A percentile compares a stretch with the other conserved stretches of the same genome.
These are phyloP conservation scores for Phyllosticta citriasiana DNA, from an alignment of 2,329 filamentous ascomycete species.

Conservation along the genomic window DNA sequence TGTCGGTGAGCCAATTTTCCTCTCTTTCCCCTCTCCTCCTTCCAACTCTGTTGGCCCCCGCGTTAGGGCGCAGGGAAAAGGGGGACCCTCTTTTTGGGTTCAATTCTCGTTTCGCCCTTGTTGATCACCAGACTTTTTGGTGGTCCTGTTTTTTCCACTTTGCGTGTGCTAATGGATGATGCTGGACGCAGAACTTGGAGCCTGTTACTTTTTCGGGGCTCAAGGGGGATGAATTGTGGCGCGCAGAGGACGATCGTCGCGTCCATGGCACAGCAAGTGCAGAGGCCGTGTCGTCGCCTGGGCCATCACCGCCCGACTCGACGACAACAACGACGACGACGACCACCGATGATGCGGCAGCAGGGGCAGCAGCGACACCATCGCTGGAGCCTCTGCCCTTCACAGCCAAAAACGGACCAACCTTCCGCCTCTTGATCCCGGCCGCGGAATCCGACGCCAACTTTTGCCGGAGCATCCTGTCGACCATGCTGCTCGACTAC, in stretches of 20 bases:
- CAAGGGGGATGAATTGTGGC: not conserved
- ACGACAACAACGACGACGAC: not conserved
- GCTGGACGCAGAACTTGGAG: not conserved
- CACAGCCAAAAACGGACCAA: slow-evolving; percentile 11
- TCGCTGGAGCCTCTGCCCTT: slow-evolving; percentile 14
- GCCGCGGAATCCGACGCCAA: slow-evolving; percentile 37
- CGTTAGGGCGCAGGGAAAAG: not conserved
- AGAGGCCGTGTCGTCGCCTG: not conserved
- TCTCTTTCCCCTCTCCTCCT: not conserved
- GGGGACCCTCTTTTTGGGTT: not conserved
- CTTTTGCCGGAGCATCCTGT: slow-evolving; percentile 49
- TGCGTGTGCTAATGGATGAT: not conserved
- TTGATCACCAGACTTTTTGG: not conserved
- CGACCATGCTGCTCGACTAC: slow-evolving; percentile 49
- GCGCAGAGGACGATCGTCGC: not conserved
- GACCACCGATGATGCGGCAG: not conserved
- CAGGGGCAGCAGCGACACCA: not conserved
- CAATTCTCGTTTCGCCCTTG: not conserved
- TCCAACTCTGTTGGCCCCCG: not conserved
- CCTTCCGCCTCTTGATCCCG: slow-evolving; percentile 47
- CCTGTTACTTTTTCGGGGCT: not conserved
- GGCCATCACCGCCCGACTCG: not conserved
- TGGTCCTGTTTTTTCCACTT: not conserved
- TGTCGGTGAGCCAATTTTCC: not conserved
- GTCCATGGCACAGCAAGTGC: not conserved